A percentile compares a stretch with the other conserved stretches of the same genome.
phyloP scores from a whole-genome alignment of 2,329 filamentous ascomycete genomes.

The Botrytis sinoallii region DNA sequence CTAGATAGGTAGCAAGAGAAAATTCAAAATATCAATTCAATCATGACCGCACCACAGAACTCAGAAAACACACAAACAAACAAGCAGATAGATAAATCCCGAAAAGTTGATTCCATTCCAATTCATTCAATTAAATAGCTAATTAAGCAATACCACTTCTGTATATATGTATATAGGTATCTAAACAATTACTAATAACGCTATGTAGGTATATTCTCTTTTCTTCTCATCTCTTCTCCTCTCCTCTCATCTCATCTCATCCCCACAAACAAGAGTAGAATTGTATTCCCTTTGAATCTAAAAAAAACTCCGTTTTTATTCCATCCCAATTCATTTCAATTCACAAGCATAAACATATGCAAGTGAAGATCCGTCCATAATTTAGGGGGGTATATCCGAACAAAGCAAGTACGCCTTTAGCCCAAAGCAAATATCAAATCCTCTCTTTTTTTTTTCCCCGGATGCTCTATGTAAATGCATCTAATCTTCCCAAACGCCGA shows the following conservation, averaged over 20 bases:
- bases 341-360: neutral
- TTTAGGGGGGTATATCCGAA: conserved; percentile 6
- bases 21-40: neutral
- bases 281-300: neutral
- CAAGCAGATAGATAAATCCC: neutral
- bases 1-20: no score
- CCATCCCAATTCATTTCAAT: neutral
- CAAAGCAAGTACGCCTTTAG: neutral
- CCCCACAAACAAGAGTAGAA: conserved; percentile 4
- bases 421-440: neutral
- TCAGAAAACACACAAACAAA: neutral
- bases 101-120: neutral
- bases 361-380: neutral
- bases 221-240: neutral
- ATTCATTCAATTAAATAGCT: neutral
- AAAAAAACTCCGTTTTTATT: neutral
- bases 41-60: neutral
- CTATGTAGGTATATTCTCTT: neutral
- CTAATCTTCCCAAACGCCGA: neutral
- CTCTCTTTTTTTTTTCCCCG: neutral
- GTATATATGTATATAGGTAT: no score
- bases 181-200: neutral
- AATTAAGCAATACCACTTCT: neutral
- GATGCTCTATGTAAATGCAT: neutral
- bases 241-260: neutral